phyloP scores from a whole-genome alignment of 345 rosid genomes.

The Clausena lansium region DNA sequence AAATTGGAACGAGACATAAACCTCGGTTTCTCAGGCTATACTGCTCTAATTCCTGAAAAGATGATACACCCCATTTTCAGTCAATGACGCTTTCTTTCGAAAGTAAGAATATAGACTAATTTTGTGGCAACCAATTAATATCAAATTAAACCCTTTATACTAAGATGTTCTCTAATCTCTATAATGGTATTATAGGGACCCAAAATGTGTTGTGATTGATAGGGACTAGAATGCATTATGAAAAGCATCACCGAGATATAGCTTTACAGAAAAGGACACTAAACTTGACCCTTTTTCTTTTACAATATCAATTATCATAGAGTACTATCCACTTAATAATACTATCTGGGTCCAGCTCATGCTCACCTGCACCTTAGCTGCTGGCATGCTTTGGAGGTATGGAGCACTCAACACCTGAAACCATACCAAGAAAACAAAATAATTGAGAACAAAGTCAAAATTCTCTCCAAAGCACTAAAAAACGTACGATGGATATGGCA shows the following conservation, averaged over 20 bases:
- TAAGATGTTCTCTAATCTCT: neutral
- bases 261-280: neutral
- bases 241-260: neutral
- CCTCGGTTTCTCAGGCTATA: conserved; percentile 73
- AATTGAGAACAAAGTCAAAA: conserved; percentile 10
- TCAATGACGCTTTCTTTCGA: neutral
- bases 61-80: neutral
- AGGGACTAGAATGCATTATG: neutral
- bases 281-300: neutral
- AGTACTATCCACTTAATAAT: neutral
- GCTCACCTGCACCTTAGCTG: conserved; percentile 55
- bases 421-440: conserved; percentile 18
- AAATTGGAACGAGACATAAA: conserved; percentile 79
- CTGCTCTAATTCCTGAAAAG: conserved; percentile 49
- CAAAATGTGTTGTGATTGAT: neutral
- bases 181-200: neutral
- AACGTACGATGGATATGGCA: neutral
- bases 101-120: neutral
- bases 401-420: conserved; percentile 94
- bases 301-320: neutral
- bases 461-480: neutral
- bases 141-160: neutral
- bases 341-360: neutral
- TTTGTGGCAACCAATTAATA: neutral
- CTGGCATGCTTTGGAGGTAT: conserved; percentile 63